Percentiles rank a stretch among this genome's conserved stretches.
Evolutionary conservation across 2,329 filamentous ascomycete species (phyloP).

Genomic region (Conoideocrella luteorostrata): DNA sequence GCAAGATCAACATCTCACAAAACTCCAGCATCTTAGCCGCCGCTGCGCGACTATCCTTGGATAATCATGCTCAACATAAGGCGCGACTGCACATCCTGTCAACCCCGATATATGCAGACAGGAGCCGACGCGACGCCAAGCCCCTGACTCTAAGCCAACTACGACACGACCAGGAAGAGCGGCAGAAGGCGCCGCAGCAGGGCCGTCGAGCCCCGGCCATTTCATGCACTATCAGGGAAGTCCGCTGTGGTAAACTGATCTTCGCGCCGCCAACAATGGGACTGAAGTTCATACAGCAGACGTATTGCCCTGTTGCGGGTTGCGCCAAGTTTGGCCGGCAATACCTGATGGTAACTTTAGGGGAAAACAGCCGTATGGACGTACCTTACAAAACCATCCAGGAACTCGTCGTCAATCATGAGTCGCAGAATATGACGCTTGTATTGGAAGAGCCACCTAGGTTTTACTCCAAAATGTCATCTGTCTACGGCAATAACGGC

Average conservation of each 20-base stretch:
- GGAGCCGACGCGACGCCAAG: slow-evolving; percentile 28
- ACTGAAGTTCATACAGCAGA: slow-evolving; percentile 40
- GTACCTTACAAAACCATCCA: slow-evolving; percentile 43
- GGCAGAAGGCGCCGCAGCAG: slow-evolving; percentile 7
- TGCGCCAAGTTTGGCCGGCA: slow-evolving; percentile 38
- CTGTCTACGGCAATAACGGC: slow-evolving; percentile 3
- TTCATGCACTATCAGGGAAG: slow-evolving; percentile 5
- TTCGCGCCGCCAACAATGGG: slow-evolving; percentile 24
- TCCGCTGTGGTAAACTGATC: slow-evolving; percentile 43
- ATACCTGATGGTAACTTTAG: slow-evolving; percentile 33
- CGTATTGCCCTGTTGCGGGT: slow-evolving; percentile 14
- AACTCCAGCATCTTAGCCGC: too few relatives aligned
- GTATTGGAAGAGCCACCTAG: slow-evolving; percentile 46
- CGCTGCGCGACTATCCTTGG: too few relatives aligned
- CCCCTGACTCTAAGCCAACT: slow-evolving; percentile 20
- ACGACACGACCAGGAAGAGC: slow-evolving; percentile 19
- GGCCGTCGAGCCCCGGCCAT: slow-evolving; percentile 15
- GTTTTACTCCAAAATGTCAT: slow-evolving; percentile 31
- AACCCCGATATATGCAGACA: slow-evolving; percentile 19
- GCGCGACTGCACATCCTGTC: slow-evolving; percentile 25
- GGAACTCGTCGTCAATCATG: slow-evolving; percentile 34
- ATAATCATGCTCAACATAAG: too few relatives aligned
- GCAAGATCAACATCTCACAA: too few relatives aligned
- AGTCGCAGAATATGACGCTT: slow-evolving; percentile 36
- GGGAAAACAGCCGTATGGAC: slow-evolving; percentile 29